A percentile compares a stretch with the other conserved stretches of the same genome.
Evolutionary conservation across 75 land plant genomes (phyloP).

Genomic region (Cupressus sempervirens): DNA sequence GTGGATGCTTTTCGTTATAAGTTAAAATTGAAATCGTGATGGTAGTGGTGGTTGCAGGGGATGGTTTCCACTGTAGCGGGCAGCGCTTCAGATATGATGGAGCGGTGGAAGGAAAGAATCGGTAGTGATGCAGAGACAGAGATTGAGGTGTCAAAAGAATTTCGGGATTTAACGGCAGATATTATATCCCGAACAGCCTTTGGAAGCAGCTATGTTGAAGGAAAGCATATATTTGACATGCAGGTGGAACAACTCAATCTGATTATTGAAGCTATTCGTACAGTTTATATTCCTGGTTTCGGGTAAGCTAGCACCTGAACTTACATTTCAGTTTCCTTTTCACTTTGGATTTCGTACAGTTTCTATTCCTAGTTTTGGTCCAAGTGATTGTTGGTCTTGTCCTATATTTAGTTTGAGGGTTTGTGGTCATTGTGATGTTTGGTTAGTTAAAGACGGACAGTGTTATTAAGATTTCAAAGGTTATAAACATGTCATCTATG

Average conservation of each 20-base stretch:
- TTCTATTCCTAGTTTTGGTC: not conserved
- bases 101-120: conserved; percentile 6
- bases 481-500: too few species aligned
- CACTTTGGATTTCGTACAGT: too few species aligned
- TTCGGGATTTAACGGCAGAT: not conserved
- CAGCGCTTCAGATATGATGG: conserved; percentile 8
- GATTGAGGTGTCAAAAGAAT: not conserved
- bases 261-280: not conserved
- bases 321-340: too few species aligned
- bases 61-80: conserved; percentile 8
- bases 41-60: conserved; percentile 5
- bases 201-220: not conserved
- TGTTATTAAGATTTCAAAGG: too few species aligned
- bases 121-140: not conserved
- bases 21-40: too few species aligned
- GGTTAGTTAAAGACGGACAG: too few species aligned
- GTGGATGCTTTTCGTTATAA: not conserved
- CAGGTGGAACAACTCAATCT: not conserved
- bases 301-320: not conserved
- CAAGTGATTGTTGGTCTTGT: too few species aligned
- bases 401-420: too few species aligned
- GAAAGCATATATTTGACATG: not conserved
- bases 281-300: not conserved
- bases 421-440: too few species aligned
- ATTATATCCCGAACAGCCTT: not conserved